Evolutionary conservation across 768 basidiomycete genomes (phyloP).

Genomic region (Amanita fuliginea): DNA sequence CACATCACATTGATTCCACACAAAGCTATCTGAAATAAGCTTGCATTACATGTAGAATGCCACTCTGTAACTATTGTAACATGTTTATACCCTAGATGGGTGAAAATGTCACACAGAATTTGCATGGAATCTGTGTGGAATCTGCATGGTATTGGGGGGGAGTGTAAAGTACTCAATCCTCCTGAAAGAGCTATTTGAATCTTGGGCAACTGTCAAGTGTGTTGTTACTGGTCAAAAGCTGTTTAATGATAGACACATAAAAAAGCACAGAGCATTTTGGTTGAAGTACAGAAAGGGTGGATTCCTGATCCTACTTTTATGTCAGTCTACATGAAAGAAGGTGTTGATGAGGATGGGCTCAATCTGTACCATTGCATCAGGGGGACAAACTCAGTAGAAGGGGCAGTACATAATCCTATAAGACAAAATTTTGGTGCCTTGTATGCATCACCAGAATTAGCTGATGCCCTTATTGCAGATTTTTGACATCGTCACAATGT

Average conservation of each 20-base stretch:
- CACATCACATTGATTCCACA: too few relatives aligned
- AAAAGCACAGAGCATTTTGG: conserved; percentile 7
- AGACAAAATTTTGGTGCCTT: conserved; percentile 13
- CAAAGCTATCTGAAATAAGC: too few relatives aligned
- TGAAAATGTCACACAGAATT: too few relatives aligned
- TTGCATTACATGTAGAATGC: too few relatives aligned
- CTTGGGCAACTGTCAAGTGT: conserved; percentile 3
- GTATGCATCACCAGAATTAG: conserved; percentile 12
- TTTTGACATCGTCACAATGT: conserved; percentile 10
- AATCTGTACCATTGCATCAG: conserved; percentile 8
- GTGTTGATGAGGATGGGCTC: conserved; percentile 11
- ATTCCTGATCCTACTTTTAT: conserved; percentile 11
- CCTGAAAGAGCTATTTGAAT: conserved; percentile 11
- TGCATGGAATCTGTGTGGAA: too few relatives aligned
- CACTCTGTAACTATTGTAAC: too few relatives aligned
- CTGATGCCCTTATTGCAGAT: conserved; percentile 12
- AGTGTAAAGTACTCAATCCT: too few relatives aligned
- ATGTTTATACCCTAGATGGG: too few relatives aligned
- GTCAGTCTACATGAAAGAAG: conserved; percentile 8
- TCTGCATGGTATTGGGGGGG: too few relatives aligned
- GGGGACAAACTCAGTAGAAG: conserved; percentile 16
- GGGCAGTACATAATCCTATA: conserved; percentile 13
- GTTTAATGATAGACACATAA: conserved; percentile 1
- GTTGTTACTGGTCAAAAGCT: background rate
- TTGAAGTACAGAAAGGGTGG: conserved; percentile 9